Conservation (phyloP, 176 grass and related monocot genomes). For the Rhynchospora tenuis region DNA sequence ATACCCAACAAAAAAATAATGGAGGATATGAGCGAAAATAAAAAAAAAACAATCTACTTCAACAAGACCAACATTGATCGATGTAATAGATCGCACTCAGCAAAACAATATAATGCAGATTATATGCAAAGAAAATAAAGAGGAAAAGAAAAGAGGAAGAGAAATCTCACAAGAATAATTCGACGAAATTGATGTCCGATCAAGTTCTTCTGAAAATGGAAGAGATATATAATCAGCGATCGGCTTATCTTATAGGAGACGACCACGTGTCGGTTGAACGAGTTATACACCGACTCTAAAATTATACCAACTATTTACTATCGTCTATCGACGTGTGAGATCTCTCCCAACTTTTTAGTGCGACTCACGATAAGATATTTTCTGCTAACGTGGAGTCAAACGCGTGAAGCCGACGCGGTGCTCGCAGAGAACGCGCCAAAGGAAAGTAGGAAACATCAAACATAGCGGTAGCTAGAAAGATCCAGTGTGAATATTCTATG, state of each 20-base stretch:
- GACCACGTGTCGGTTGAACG: background rate
- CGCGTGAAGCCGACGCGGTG: background rate
- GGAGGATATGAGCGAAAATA: no score
- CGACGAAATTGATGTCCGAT: background rate
- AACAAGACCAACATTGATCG: background rate
- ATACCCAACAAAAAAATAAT: background rate
- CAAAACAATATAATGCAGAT: background rate
- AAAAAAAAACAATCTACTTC: no score
- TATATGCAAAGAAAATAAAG: background rate
- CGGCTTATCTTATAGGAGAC: background rate
- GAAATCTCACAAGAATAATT: slow-evolving; percentile 10
- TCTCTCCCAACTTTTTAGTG: no score
- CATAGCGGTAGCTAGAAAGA: background rate
- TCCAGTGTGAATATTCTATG: background rate
- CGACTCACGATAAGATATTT: background rate
- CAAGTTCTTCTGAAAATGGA: background rate
- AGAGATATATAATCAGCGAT: background rate
- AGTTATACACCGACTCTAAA: background rate
- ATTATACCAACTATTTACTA: background rate
- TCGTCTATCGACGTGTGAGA: background rate
- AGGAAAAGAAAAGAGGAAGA: background rate
- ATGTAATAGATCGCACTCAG: background rate
- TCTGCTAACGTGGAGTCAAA: background rate
- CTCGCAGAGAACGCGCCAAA: background rate
- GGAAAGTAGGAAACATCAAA: no score